These are phyloP conservation scores for Backusella sp. DNA, from an alignment of 192 early-diverging fungal genomes.

Conservation along the genomic window DNA sequence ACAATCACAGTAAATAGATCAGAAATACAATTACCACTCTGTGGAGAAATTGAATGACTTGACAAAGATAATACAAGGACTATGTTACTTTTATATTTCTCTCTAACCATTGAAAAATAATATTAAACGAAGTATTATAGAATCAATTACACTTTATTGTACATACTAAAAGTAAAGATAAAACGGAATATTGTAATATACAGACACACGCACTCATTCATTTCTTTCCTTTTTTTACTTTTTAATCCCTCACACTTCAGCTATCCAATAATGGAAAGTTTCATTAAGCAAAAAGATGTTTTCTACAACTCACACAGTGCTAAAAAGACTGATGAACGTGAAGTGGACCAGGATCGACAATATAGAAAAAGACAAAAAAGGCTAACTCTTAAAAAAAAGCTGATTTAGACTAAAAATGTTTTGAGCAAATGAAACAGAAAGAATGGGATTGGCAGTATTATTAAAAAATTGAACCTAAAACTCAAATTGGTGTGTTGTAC, in stretches of 20 bases:
- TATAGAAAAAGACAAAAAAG: not conserved
- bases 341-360: constrained; percentile 3
- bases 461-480: not conserved
- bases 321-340: not conserved
- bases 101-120: not conserved
- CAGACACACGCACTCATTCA: too few relatives aligned
- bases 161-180: not conserved
- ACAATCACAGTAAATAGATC: not conserved
- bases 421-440: constrained; percentile 13
- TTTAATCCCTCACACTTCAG: not conserved
- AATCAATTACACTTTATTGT: not conserved
- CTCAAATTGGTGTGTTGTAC: not conserved
- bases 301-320: not conserved
- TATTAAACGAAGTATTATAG: not conserved
- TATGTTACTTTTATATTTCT: not conserved
- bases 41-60: not conserved
- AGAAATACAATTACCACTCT: not conserved
- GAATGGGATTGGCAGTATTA: constrained; percentile 12
- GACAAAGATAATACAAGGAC: not conserved
- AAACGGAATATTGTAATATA: not conserved
- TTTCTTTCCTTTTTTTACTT: not conserved
- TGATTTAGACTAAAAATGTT: not conserved
- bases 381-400: not conserved
- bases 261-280: constrained; percentile 5
- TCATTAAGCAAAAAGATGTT: constrained; percentile 1